phyloP scores from a whole-genome alignment of 2,329 filamentous ascomycete genomes.

The Juglanconis sp. region DNA sequence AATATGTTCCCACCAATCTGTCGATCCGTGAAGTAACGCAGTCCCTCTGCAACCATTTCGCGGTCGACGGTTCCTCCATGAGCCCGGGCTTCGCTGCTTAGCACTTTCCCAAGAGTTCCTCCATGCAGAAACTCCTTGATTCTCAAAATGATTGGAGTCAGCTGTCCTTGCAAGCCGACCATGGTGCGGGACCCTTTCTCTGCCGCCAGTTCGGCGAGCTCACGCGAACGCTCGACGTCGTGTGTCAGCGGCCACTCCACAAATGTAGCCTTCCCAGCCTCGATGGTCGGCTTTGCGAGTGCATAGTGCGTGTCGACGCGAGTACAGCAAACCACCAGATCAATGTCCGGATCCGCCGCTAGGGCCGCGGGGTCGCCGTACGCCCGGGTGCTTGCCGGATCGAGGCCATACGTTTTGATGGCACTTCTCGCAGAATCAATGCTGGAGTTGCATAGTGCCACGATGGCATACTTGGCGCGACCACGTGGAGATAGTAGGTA shows the following conservation, averaged over 20 bases:
- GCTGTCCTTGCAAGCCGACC: conserved; percentile 50
- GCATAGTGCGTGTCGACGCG: conserved; percentile 51
- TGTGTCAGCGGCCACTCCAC: conserved; percentile 58
- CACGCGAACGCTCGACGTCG: conserved; percentile 36
- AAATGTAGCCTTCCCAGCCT: conserved; percentile 50
- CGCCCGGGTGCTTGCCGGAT: conserved; percentile 35
- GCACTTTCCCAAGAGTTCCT: conserved; percentile 48
- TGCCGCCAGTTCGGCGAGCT: conserved; percentile 36
- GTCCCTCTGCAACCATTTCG: conserved; percentile 28
- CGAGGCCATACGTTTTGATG: conserved; percentile 40
- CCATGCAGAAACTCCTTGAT: conserved; percentile 41
- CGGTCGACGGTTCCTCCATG: conserved; percentile 35
- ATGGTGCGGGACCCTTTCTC: conserved; percentile 31
- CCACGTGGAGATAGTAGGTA: conserved; percentile 50
- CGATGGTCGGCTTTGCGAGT: conserved; percentile 43
- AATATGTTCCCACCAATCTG: conserved; percentile 43
- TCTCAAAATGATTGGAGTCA: conserved; percentile 41
- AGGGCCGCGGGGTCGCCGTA: conserved; percentile 50
- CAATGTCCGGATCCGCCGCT: conserved; percentile 46
- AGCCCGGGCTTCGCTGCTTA: conserved; percentile 46
- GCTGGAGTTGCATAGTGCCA: conserved; percentile 51
- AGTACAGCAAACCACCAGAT: conserved; percentile 53
- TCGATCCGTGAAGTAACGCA: conserved; percentile 48
- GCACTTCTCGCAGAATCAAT: conserved; percentile 40
- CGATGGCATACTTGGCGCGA: conserved; percentile 42